Conservation (phyloP, 768 basidiomycete species). For the Harrya chromipes region DNA sequence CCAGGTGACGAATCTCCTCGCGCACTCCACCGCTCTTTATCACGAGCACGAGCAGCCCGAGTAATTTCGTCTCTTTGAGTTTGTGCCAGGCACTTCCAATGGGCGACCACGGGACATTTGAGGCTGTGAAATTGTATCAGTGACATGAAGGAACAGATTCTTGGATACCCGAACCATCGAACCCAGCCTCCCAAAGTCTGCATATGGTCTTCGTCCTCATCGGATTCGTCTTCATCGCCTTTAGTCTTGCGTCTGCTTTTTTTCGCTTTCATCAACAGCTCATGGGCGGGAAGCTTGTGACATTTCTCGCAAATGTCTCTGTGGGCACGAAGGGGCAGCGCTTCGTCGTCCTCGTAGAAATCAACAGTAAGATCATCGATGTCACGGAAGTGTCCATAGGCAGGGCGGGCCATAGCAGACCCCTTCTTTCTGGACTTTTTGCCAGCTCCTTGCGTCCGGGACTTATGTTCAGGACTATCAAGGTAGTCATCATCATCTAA, state of each 20-base stretch:
- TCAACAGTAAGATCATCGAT: conserved; percentile 41
- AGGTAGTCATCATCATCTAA: conserved; percentile 34
- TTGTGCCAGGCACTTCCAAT: conserved; percentile 71
- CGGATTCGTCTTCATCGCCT: conserved; percentile 42
- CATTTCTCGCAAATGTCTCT: conserved; percentile 72
- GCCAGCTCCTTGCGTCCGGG: neutral
- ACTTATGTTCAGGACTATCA: conserved; percentile 23
- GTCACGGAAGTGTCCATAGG: conserved; percentile 46
- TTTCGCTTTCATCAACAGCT: conserved; percentile 44
- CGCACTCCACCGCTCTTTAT: conserved; percentile 40
- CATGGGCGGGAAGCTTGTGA: conserved; percentile 55
- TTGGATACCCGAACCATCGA: conserved; percentile 57
- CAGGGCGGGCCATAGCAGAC: conserved; percentile 40
- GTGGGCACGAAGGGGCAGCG: conserved; percentile 55
- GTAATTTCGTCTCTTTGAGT: conserved; percentile 71
- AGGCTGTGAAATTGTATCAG: conserved; percentile 43
- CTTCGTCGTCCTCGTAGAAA: conserved; percentile 53
- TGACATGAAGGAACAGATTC: neutral
- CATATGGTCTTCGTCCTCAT: conserved; percentile 51
- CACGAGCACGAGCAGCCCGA: conserved; percentile 56
- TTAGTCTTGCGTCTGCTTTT: conserved; percentile 39
- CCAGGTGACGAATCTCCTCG: conserved; percentile 18
- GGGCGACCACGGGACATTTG: conserved; percentile 71
- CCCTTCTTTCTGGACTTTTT: conserved; percentile 30
- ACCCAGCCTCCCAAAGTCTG: conserved; percentile 74